These are phyloP conservation scores for Rubroboletus pulcherrimus DNA, from an alignment of 768 basidiomycete species.

Conservation along the genomic window DNA sequence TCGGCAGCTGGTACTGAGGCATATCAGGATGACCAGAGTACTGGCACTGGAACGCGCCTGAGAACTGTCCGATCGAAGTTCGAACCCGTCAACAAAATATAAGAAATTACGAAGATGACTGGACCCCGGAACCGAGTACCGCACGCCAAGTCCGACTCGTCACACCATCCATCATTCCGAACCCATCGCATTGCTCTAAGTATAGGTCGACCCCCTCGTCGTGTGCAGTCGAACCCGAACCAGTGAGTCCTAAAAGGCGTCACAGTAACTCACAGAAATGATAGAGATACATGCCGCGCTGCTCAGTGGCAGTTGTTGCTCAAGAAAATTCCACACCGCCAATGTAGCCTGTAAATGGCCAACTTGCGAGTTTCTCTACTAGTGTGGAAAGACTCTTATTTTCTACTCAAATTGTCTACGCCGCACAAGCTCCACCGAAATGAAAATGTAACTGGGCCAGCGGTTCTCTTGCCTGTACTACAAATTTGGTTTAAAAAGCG, in stretches of 20 bases:
- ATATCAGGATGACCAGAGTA: constrained; percentile 32
- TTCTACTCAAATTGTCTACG: background rate
- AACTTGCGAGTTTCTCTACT: background rate
- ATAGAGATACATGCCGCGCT: too few relatives aligned
- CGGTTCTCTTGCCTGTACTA: background rate
- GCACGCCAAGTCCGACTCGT: background rate
- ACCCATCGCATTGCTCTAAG: background rate
- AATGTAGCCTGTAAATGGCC: background rate
- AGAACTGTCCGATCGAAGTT: background rate
- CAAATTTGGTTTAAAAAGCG: background rate
- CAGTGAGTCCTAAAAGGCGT: background rate
- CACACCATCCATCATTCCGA: background rate
- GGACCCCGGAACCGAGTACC: constrained; percentile 10
- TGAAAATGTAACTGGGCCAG: background rate
- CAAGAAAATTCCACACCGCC: background rate
- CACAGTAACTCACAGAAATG: background rate
- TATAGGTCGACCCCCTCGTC: background rate
- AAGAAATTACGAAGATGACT: background rate
- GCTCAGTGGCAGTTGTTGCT: too few relatives aligned
- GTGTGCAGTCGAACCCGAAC: background rate
- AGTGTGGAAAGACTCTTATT: background rate
- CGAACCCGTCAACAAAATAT: background rate
- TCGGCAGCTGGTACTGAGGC: constrained; percentile 57
- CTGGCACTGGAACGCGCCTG: background rate
- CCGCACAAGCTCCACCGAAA: background rate